Base-by-base conservation (phyloP, 768 basidiomycete genomes). In the Pluteus cervinus region DNA sequence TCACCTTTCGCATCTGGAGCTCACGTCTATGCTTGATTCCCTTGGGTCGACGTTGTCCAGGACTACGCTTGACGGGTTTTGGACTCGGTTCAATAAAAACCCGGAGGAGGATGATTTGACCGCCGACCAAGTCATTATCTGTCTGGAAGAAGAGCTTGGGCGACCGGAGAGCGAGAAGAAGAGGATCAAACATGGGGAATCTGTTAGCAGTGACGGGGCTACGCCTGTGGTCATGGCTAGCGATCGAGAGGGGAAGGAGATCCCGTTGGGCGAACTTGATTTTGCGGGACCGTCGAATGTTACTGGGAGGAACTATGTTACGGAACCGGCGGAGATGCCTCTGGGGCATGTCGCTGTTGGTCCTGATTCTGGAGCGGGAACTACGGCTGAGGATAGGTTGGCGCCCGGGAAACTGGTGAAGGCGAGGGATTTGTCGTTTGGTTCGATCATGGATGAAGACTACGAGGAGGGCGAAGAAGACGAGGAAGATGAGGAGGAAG, bases 1-100 rank as follows among this genome's bases (percentile, higher is more conserved):
- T 15, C 56, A 72, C 1, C 61, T 93, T 26, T 91, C 89, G 0
- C 81, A 82, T 44, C 64, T 93, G 39, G 96, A 98, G 58, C 69
- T 96, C 22, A 87, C 85, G 0, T 87, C 87, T 8, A 92, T 97
- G 87, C 81, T 99, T 29, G 94, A 97, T 62, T 94, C 93, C 2
- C 80, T 99, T 24, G 92, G 92, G 4, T 96, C 92, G 3, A 98
- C 94, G 0, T 75, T 98, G 33, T 86, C 85, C 5, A 61, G 59
- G 1, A 66, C 77, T 29, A 98, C 94, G 1, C 66, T 96, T 41
- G 72, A 84, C 47, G 71, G 72, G 10, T 97, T 94, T 73, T 97
- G 87, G 64, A 75, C 70, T 6, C 72, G 77, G 5, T 73, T 69
- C 50, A 71, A 71, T 40, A 89, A 87, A 57, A 61, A 69, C 4